phyloP scores from a whole-genome alignment of 2,329 filamentous ascomycete genomes.

The Penicillium sp. region DNA sequence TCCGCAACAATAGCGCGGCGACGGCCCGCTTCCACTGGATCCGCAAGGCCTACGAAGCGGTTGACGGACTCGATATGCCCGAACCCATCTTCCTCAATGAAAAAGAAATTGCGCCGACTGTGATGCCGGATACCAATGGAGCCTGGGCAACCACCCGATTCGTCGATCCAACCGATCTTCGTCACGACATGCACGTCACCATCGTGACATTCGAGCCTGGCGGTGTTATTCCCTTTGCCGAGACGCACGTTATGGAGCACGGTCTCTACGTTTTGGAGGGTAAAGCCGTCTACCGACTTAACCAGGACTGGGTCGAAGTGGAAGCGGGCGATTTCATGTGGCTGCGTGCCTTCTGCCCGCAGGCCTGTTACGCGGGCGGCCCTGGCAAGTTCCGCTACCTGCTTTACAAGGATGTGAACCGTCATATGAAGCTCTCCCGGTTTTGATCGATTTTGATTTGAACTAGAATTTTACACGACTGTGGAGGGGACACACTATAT shows the following conservation, averaged over 20 bases:
- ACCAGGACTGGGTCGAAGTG: slow-evolving; percentile 29
- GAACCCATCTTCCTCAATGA: slow-evolving; percentile 25
- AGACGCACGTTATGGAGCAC: slow-evolving; percentile 29
- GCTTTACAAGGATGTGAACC: slow-evolving; percentile 28
- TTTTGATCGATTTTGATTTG: background rate
- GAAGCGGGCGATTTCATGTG: slow-evolving; percentile 29
- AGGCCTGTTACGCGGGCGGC: slow-evolving; percentile 27
- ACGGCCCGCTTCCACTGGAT: slow-evolving; percentile 27
- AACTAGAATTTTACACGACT: too few relatives aligned
- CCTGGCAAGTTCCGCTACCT: slow-evolving; percentile 26
- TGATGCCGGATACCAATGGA: slow-evolving; percentile 25
- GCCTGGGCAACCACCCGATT: slow-evolving; percentile 26
- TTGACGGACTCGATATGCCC: slow-evolving; percentile 22
- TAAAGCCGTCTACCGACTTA: slow-evolving; percentile 25
- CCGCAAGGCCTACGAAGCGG: slow-evolving; percentile 23
- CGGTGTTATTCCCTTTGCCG: slow-evolving; percentile 24
- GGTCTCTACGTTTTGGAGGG: slow-evolving; percentile 25
- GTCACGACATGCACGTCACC: slow-evolving; percentile 27
- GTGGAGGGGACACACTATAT: too few relatives aligned
- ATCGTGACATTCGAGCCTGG: slow-evolving; percentile 26
- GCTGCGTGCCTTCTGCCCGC: slow-evolving; percentile 27
- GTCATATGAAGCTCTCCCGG: slow-evolving; percentile 26
- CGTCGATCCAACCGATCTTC: slow-evolving; percentile 23
- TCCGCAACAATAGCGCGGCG: slow-evolving; percentile 15
- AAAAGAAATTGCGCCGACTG: slow-evolving; percentile 20